Base-by-base conservation (phyloP, 768 basidiomycete genomes). In the Naganishia friedmannii region DNA sequence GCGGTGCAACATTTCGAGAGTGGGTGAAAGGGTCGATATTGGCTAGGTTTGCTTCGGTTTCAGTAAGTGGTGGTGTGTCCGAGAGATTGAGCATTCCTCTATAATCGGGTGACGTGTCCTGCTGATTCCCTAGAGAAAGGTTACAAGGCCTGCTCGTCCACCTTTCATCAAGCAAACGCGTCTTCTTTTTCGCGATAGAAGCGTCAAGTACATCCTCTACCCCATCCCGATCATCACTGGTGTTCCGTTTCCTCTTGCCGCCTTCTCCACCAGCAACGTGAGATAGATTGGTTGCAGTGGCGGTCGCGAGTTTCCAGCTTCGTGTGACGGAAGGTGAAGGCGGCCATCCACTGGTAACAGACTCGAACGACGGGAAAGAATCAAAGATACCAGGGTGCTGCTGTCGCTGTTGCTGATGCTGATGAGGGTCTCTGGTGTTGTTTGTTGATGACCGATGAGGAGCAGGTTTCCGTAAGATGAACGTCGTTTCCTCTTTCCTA, bases 11-110 rank as follows among this genome's bases (percentile, higher is more conserved):
- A 28, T 6, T 21, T 17, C 21, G 10, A 39, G 31, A 37, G 2
- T 58, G 57, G 5, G 23, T 39, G 57, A 58, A 58, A 21, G 60
- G 60, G 46, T 42, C 60, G 39, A 29, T 5, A 26, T 34, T 42
- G n/a, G n/a, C 60, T 3, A 51, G 48, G n/a, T 21, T 26, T 51
- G 21, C 23, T 23, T 46, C 60, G 23, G 28, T 1, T 26, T 42
- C 42, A 42, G 9, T 17, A 42, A 13, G 60, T 13, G 37, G 3
- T 10, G 60, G 60, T 5, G 60, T 26, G n/a, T 45, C 39, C 42
- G 60, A 63, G 3, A 63, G 39, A 23, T 63, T 63, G 60, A 63
- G 60, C 60, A 63, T 63, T 34, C 15, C 23, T 42, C 39, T 42
- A 29, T 63, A 63, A 26, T 63, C 60, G 37, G 60, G 60, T 21